Conservation (phyloP, 148 eudicot species). For the Rhododendron kiyosumense region DNA sequence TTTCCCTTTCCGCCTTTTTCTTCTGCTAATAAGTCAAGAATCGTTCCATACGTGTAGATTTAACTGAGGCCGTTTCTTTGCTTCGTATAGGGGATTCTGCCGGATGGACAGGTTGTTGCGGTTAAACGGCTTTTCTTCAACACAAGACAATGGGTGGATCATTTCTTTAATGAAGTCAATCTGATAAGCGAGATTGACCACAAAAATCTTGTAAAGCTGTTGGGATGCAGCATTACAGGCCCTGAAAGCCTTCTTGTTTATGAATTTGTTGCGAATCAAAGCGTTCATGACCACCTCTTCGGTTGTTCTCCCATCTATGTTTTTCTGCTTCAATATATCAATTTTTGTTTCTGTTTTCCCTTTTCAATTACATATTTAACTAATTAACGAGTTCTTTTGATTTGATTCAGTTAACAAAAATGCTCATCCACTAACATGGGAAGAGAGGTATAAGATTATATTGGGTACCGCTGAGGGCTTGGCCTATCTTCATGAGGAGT, state of each 20-base stretch:
- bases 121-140: constrained; percentile 55
- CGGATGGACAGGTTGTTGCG: constrained; percentile 38
- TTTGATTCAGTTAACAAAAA: constrained; percentile 19
- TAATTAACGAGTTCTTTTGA: background rate
- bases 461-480: constrained; percentile 56
- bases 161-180: constrained; percentile 58
- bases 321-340: background rate
- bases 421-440: constrained; percentile 35
- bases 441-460: constrained; percentile 36
- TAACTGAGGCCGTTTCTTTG: background rate
- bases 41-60: background rate
- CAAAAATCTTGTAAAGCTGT: constrained; percentile 46
- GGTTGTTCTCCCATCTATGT: constrained; percentile 16
- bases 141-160: constrained; percentile 45
- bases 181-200: constrained; percentile 47
- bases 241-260: constrained; percentile 61
- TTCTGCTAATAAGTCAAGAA: background rate
- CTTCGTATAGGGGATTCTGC: constrained; percentile 34
- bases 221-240: constrained; percentile 52
- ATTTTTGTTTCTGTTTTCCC: background rate
- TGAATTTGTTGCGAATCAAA: constrained; percentile 44
- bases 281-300: constrained; percentile 34
- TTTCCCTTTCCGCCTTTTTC: background rate
- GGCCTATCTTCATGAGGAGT: constrained; percentile 51
- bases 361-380: background rate